Evolutionary conservation across 108 stramenopile species (phyloP), one percentile per base, ranked within the genome.

Genomic region (Cylindrotheca fusiformis): DNA sequence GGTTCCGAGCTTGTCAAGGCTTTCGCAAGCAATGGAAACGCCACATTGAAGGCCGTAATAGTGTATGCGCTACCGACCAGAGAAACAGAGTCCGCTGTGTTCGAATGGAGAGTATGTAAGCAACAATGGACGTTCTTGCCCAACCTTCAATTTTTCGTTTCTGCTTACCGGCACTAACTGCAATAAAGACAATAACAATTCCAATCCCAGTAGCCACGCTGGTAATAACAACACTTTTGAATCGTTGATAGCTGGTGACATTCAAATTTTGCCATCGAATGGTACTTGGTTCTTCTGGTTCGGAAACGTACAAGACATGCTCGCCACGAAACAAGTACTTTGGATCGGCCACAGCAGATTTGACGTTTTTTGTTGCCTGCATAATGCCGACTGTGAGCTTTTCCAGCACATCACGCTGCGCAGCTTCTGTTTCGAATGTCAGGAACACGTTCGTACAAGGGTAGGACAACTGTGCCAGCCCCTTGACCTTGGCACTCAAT

Each of bases 251-350:
- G 50, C 29, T 72, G 68, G 19, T 49, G 55, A 23, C 87, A 67
- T 90, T 86, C 29, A 91, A 55, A 65, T 93, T 85, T 64, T 82
- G 79, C 92, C 92, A 93, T 25, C 87, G 83, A 33, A 93, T 82
- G 0, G 88, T 76, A 31, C 55, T 78, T 4, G 92, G 92, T 60
- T 93, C 92, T 36, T 88, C 85, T 17, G 92, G 83, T 74, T 93
- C 92, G 12, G 65, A 48, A 2, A 93, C 76, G 18, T 67, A 41
- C 18, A 87, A 76, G 28, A 90, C 87, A 24, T 69, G 60, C 28
- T 79, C 61, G 0, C 72, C 78, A 24, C 87, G 67, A 50, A 75
- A 75, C 8, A 75, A 30, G 32, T 58, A 52, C 18, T 65, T 65
- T 21, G 67, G 67, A 36, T 68, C 67, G 1, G 32, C 26, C 25